These are phyloP conservation scores for Phenoliferia sp. DNA, from an alignment of 1,284 basidiomycete genomes.

Conservation along the genomic window DNA sequence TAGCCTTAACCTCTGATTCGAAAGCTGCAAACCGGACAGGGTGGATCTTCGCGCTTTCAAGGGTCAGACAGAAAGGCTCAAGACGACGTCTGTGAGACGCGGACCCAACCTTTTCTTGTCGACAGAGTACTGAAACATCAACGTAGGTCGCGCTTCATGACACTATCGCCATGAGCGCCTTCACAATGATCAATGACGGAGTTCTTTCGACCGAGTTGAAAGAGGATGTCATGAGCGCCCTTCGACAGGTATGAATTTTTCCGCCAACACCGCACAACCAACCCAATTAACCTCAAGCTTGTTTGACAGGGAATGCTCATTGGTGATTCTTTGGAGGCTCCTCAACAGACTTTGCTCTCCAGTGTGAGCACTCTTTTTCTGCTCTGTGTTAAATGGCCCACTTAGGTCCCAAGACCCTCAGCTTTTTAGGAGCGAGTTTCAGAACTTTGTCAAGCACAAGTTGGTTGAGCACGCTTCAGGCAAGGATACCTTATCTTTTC, in stretches of 20 bases:
- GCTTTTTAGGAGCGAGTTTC: not conserved
- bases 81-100: not conserved
- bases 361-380: no score
- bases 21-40: no score
- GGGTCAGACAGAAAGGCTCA: not conserved
- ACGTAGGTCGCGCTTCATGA: not conserved
- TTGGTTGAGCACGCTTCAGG: not conserved
- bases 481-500: not conserved
- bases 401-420: not conserved
- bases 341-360: no score
- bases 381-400: not conserved
- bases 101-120: not conserved
- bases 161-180: no score
- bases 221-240: no score
- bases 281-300: no score
- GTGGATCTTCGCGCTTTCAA: not conserved
- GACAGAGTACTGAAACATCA: not conserved
- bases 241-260: no score
- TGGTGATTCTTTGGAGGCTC: no score
- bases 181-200: no score
- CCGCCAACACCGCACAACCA: no score
- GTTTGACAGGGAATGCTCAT: no score
- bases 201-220: not conserved
- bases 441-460: not conserved
- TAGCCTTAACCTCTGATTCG: no score